These are phyloP conservation scores for Pseudohyphozyma bogoriensis DNA, from an alignment of 768 basidiomycete species.

Conservation along the genomic window DNA sequence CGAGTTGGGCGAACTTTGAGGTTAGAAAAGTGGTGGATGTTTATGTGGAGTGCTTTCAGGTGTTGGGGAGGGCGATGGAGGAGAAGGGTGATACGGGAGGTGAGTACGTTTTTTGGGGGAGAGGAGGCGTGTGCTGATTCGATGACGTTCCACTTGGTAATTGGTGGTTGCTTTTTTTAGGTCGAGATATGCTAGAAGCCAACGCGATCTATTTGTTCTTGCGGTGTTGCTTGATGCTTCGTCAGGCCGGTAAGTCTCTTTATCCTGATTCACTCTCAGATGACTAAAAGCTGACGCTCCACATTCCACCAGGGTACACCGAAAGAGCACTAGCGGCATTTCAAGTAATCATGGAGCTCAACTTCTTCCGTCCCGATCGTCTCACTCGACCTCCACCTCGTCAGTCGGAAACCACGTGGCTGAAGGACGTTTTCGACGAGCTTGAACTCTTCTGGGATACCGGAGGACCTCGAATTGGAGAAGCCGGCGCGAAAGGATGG, in stretches of 20 bases:
- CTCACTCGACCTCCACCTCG: not conserved
- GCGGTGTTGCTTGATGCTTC: slow-evolving; percentile 36
- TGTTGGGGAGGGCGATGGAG: slow-evolving; percentile 14
- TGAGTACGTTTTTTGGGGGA: slow-evolving; percentile 3
- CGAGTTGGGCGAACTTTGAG: slow-evolving; percentile 27
- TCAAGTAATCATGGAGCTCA: slow-evolving; percentile 41
- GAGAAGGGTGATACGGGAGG: slow-evolving; percentile 8
- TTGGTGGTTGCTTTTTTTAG: slow-evolving; percentile 8
- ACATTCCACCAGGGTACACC: slow-evolving; percentile 35
- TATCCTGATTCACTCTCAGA: no score
- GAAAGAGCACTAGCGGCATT: slow-evolving; percentile 39
- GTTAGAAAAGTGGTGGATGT: slow-evolving; percentile 37
- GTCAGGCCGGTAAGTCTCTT: slow-evolving; percentile 37
- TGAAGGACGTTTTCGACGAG: slow-evolving; percentile 22
- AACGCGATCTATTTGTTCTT: slow-evolving; percentile 40
- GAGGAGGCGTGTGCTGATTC: slow-evolving; percentile 9
- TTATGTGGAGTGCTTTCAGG: slow-evolving; percentile 35
- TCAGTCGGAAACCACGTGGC: slow-evolving; percentile 13
- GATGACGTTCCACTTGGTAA: not conserved
- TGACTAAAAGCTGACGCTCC: not conserved
- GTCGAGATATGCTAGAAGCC: slow-evolving; percentile 34
- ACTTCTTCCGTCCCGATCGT: slow-evolving; percentile 36
- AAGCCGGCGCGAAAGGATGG: slow-evolving; percentile 38
- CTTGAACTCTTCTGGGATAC: slow-evolving; percentile 41
- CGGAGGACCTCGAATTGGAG: slow-evolving; percentile 39